Conservation (phyloP, 164 flowering plant species). For the Hamamelis virginiana region DNA sequence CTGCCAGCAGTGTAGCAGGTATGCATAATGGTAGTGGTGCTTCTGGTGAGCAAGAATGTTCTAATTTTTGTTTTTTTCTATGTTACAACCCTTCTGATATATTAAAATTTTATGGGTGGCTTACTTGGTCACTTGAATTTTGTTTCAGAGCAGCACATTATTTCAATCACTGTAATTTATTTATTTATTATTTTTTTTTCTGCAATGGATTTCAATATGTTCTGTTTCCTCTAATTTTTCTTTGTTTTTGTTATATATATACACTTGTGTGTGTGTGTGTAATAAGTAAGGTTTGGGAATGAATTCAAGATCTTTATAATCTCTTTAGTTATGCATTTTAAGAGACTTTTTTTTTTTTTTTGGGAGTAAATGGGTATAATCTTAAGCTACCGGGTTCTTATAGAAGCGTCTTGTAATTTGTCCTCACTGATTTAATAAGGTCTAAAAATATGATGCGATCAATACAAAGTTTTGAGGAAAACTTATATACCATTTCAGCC, state of each 20-base stretch:
- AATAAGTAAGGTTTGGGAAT: too few species aligned
- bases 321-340: too few species aligned
- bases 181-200: not conserved
- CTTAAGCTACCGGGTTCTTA: not conserved
- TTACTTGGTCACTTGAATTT: not conserved
- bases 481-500: not conserved
- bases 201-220: not conserved
- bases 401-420: not conserved
- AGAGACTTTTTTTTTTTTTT: too few species aligned
- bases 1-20: conserved; percentile 96
- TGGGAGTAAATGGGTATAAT: too few species aligned
- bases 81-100: too few species aligned
- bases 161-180: conserved; percentile 3
- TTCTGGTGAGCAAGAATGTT: not conserved
- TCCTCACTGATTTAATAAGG: not conserved
- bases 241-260: not conserved
- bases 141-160: not conserved
- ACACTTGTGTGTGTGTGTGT: too few species aligned
- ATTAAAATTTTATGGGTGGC: too few species aligned
- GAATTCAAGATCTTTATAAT: too few species aligned
- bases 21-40: not conserved
- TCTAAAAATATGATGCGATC: not conserved
- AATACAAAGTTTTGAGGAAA: not conserved
- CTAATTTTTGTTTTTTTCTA: not conserved
- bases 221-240: not conserved